Evolutionary conservation across 192 early-diverging fungal genomes (phyloP).

Genomic region (Chytriomyces confervae): DNA sequence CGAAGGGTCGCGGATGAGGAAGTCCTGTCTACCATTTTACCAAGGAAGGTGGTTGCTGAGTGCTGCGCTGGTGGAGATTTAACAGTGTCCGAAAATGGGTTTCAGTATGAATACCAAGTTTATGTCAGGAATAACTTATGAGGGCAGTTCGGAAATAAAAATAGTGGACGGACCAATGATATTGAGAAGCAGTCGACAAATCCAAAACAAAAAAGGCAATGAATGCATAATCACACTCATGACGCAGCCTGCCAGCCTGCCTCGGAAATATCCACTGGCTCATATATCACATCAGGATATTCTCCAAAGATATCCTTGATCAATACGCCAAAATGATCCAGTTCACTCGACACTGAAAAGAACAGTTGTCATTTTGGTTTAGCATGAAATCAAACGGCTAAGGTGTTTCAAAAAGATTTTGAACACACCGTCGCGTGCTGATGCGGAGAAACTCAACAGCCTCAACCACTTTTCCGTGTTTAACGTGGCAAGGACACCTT

Average conservation of each 20-base stretch:
- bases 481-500: background rate
- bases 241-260: too few species aligned
- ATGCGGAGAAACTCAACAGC: background rate
- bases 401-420: background rate
- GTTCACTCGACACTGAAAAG: background rate
- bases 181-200: too few species aligned
- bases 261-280: too few species aligned
- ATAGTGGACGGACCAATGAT: too few species aligned
- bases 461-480: slow-evolving; percentile 20
- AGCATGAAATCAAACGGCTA: background rate
- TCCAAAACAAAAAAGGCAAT: too few species aligned
- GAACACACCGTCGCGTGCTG: background rate
- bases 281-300: slow-evolving; percentile 14
- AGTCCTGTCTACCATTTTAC: slow-evolving; percentile 50
- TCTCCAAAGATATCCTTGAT: slow-evolving; percentile 28
- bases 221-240: too few species aligned
- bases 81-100: slow-evolving; percentile 52
- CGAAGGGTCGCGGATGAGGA: slow-evolving; percentile 47
- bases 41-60: background rate
- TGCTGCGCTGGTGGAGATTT: background rate
- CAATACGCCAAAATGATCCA: slow-evolving; percentile 4
- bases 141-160: slow-evolving; percentile 16
- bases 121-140: slow-evolving; percentile 35
- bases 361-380: slow-evolving; percentile 5
- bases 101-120: slow-evolving; percentile 67